These are phyloP conservation scores for Scedosporium dehoogii DNA, from an alignment of 2,329 filamentous ascomycete species.

Conservation along the genomic window DNA sequence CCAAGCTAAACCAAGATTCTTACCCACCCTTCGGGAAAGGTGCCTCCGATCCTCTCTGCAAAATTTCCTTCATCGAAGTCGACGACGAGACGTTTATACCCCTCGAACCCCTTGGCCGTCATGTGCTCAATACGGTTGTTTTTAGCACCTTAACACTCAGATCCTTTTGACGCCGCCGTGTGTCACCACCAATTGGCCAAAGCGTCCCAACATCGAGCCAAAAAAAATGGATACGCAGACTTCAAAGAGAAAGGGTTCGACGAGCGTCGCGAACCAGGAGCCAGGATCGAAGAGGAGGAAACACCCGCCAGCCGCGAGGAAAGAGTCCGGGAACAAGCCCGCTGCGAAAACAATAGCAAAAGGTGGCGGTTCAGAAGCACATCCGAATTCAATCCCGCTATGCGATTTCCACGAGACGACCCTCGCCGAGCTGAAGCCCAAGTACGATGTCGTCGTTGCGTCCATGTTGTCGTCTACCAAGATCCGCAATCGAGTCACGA, in stretches of 20 bases:
- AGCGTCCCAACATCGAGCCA: too few relatives aligned
- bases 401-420: conserved; percentile 30
- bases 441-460: conserved; percentile 39
- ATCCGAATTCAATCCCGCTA: conserved; percentile 11
- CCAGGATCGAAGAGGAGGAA: not conserved
- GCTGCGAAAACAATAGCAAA: not conserved
- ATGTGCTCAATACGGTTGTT: too few relatives aligned
- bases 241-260: not conserved
- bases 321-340: not conserved
- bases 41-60: too few relatives aligned
- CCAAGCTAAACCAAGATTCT: too few relatives aligned
- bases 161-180: too few relatives aligned
- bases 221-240: too few relatives aligned
- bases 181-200: too few relatives aligned
- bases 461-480: conserved; percentile 51
- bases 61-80: too few relatives aligned
- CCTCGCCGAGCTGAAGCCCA: conserved; percentile 31
- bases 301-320: conserved; percentile 7
- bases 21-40: too few relatives aligned
- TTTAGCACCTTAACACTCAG: too few relatives aligned
- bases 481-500: conserved; percentile 44
- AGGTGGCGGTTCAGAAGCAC: not conserved
- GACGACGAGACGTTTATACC: too few relatives aligned
- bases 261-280: not conserved
- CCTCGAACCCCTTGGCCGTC: too few relatives aligned